These are phyloP conservation scores for Brassica juncea DNA, from an alignment of 345 rosid species.

Conservation along the genomic window DNA sequence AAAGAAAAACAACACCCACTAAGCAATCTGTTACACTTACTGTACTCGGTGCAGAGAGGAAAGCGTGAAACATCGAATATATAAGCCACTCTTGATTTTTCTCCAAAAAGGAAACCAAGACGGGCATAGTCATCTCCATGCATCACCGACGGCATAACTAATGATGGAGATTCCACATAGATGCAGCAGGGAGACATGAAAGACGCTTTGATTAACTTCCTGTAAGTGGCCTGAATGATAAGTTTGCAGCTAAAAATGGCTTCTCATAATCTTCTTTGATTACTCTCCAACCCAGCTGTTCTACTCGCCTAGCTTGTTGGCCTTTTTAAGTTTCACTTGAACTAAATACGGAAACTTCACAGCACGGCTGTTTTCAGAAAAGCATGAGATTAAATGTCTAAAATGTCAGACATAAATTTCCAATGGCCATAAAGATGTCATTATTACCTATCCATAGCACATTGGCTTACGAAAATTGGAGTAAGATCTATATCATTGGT, in stretches of 20 bases:
- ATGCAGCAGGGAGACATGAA: conserved; percentile 6
- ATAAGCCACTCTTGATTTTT: conserved; percentile 78
- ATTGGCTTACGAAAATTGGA: no score
- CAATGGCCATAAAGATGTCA: no score
- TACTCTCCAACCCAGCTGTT: conserved; percentile 88
- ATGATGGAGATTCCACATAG: conserved; percentile 3
- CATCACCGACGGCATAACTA: conserved; percentile 64
- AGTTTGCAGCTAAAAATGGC: conserved; percentile 81
- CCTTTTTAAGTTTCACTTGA: conserved; percentile 67
- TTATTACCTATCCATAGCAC: no score
- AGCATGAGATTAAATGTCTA: no score
- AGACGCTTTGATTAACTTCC: conserved; percentile 48
- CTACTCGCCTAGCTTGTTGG: conserved; percentile 89
- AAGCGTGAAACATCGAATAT: conserved; percentile 91
- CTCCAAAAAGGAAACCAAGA: conserved; percentile 89
- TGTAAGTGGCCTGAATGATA: conserved; percentile 77
- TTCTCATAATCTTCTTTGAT: conserved; percentile 72
- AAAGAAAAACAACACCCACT: background rate
- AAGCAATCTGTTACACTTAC: conserved; percentile 45
- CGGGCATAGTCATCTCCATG: conserved; percentile 95
- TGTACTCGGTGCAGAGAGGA: conserved; percentile 69
- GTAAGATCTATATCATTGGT: no score
- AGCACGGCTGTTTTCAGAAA: no score
- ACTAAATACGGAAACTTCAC: no score
- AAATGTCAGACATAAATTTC: no score